A percentile compares a stretch with the other conserved stretches of the same genome.
Conservation (phyloP, 2,329 filamentous ascomycete genomes). For the Fusarium sp. region DNA sequence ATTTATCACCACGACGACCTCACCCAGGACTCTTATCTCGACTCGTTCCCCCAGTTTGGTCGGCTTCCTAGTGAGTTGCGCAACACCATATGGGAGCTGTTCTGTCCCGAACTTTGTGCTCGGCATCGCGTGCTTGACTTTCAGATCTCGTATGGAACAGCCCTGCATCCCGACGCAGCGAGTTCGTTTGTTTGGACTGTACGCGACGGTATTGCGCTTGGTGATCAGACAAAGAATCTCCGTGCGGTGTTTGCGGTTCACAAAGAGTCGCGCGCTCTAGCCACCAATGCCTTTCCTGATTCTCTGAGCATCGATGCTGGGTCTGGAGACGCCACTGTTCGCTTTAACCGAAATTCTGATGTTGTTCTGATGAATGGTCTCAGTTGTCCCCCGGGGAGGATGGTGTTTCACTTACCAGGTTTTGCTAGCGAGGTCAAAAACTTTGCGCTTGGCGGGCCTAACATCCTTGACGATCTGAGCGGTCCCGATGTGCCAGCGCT, state of each 20-base stretch:
- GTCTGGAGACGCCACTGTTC: conserved; percentile 37
- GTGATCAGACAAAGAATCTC: conserved; percentile 40
- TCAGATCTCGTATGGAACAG: conserved; percentile 16
- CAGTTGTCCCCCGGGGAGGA: not conserved
- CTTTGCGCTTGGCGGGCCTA: conserved; percentile 35
- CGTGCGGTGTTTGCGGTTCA: conserved; percentile 47
- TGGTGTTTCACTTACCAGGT: conserved; percentile 32
- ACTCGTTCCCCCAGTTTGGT: conserved; percentile 41
- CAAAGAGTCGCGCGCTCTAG: conserved; percentile 48
- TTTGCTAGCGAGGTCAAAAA: conserved; percentile 45
- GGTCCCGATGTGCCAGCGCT: not conserved
- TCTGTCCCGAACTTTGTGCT: conserved; percentile 44
- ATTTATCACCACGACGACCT: not conserved
- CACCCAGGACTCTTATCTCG: not conserved
- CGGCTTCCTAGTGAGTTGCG: conserved; percentile 44
- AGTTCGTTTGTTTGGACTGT: conserved; percentile 21
- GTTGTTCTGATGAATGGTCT: conserved; percentile 40
- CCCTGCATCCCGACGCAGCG: conserved; percentile 3
- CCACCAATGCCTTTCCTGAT: conserved; percentile 44
- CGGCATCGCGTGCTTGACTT: conserved; percentile 44
- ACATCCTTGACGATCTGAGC: not conserved
- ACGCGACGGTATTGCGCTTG: conserved; percentile 36
- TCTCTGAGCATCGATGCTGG: conserved; percentile 41
- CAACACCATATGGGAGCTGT: conserved; percentile 44
- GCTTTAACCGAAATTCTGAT: conserved; percentile 45